These are phyloP conservation scores for Candida sanyaensis DNA, from an alignment of 1,139 yeast species.

Conservation along the genomic window DNA sequence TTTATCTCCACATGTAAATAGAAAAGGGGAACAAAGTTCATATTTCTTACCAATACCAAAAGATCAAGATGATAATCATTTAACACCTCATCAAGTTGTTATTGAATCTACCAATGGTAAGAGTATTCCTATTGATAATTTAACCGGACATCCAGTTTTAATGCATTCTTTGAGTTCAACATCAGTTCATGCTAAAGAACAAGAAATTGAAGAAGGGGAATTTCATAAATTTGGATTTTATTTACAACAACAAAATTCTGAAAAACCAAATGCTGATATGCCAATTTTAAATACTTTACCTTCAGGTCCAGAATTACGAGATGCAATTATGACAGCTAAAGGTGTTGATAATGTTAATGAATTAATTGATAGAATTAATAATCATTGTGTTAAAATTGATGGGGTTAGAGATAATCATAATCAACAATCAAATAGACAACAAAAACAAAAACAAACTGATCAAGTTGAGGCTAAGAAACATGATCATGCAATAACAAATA, in stretches of 20 bases:
- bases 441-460: background rate
- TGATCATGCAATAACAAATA: background rate
- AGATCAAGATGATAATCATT: slow-evolving; percentile 23
- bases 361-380: slow-evolving; percentile 65
- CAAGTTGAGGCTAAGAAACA: slow-evolving; percentile 2
- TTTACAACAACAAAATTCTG: slow-evolving; percentile 53
- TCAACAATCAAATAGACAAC: background rate
- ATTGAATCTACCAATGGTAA: slow-evolving; percentile 57
- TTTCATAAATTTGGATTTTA: slow-evolving; percentile 81
- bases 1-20: slow-evolving; percentile 39
- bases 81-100: slow-evolving; percentile 71
- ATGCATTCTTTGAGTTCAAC: slow-evolving; percentile 66
- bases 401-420: background rate
- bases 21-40: slow-evolving; percentile 15
- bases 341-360: slow-evolving; percentile 75
- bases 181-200: slow-evolving; percentile 67
- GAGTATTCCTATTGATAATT: slow-evolving; percentile 59
- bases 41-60: slow-evolving; percentile 10
- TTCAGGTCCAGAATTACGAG: slow-evolving; percentile 74
- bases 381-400: slow-evolving; percentile 53
- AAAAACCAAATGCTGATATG: slow-evolving; percentile 14
- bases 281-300: slow-evolving; percentile 54
- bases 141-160: slow-evolving; percentile 71
- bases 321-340: slow-evolving; percentile 75
- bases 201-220: slow-evolving; percentile 91